A percentile compares a stretch with the other conserved stretches of the same genome.
phyloP scores from a whole-genome alignment of 2,329 filamentous ascomycete genomes.

The Peltaster fructicola region DNA sequence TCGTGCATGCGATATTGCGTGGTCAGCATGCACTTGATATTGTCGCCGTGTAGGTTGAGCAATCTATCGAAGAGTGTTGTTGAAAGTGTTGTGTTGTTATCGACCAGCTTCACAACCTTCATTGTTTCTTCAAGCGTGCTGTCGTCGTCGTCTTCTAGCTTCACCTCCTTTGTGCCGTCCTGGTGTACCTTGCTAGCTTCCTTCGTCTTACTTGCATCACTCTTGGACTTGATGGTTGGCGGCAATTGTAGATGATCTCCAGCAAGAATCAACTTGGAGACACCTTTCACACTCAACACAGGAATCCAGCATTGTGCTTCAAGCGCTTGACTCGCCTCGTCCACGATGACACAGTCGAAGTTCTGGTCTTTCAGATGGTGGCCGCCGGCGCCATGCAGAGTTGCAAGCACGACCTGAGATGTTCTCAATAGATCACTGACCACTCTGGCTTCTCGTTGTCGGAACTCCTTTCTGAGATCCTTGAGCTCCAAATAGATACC shows the following conservation, averaged over 20 bases:
- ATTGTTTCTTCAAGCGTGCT: slow-evolving; percentile 18
- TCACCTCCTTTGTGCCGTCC: slow-evolving; percentile 20
- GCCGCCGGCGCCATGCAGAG: slow-evolving; percentile 79
- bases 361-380: slow-evolving; percentile 60
- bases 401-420: slow-evolving; percentile 80
- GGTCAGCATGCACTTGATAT: slow-evolving; percentile 86
- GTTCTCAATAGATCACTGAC: slow-evolving; percentile 55
- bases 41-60: slow-evolving; percentile 58
- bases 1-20: slow-evolving; percentile 98
- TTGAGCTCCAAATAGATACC: slow-evolving; percentile 74
- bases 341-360: slow-evolving; percentile 90
- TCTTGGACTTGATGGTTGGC: slow-evolving; percentile 64
- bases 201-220: slow-evolving; percentile 21
- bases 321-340: slow-evolving; percentile 87
- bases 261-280: slow-evolving; percentile 72
- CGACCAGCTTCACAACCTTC: too few relatives aligned
- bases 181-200: slow-evolving; percentile 17
- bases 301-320: slow-evolving; percentile 97
- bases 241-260: slow-evolving; percentile 90
- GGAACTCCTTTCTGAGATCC: slow-evolving; percentile 72
- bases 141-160: background rate
- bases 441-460: slow-evolving; percentile 67
- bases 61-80: slow-evolving; percentile 88
- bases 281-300: slow-evolving; percentile 43
- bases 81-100: slow-evolving; percentile 47